Percentiles rank a stretch among this genome's conserved stretches.
Evolutionary conservation across 192 early-diverging fungal genomes (phyloP).

Genomic region (Umbelopsis sp.): DNA sequence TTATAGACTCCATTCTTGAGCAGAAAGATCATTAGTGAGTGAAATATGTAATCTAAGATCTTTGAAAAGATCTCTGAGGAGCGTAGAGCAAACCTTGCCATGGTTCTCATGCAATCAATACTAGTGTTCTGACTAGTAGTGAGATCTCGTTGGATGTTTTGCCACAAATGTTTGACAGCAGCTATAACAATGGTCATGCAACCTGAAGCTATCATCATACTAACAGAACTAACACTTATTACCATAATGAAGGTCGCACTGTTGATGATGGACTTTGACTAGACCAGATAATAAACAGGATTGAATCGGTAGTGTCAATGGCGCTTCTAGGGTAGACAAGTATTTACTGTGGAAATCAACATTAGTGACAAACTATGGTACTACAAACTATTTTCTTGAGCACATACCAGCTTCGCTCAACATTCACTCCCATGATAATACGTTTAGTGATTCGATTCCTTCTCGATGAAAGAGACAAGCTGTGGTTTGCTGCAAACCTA

Average conservation of each 20-base stretch:
- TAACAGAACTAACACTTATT: background rate
- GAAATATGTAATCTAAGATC: background rate
- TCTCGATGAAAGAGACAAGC: background rate
- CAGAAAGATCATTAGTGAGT: background rate
- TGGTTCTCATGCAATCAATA: background rate
- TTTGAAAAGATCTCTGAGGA: background rate
- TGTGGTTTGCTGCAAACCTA: background rate
- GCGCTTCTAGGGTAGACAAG: background rate
- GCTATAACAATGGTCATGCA: background rate
- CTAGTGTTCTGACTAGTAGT: background rate
- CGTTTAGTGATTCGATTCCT: background rate
- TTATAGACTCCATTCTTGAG: background rate
- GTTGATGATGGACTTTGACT: constrained; percentile 2
- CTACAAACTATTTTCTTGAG: too few species aligned
- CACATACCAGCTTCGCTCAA: background rate
- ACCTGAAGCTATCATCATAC: too few species aligned
- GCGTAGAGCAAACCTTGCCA: background rate
- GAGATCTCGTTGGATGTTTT: background rate
- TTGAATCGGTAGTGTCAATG: background rate
- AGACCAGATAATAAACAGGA: background rate
- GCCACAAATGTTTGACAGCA: background rate
- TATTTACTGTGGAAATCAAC: background rate
- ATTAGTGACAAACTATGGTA: too few species aligned
- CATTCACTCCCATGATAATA: background rate
- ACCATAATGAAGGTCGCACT: background rate